Conservation (phyloP, 176 grass and related monocot genomes). For the Alloteropsis semialata region DNA sequence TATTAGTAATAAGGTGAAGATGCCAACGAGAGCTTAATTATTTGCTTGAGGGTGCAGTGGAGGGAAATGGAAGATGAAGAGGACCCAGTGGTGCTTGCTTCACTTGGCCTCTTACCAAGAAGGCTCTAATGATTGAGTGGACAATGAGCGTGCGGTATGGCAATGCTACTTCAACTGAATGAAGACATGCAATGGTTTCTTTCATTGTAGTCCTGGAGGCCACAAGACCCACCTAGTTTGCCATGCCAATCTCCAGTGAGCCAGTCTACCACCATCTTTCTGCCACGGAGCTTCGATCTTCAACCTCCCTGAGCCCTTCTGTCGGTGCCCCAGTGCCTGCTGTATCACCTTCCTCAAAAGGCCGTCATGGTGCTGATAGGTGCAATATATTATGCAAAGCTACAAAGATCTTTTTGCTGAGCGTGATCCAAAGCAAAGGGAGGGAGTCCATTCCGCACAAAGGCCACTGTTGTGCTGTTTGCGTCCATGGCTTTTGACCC, state of each 20-base stretch:
- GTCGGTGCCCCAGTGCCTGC: background rate
- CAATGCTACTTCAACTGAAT: background rate
- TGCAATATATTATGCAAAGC: conserved; percentile 1
- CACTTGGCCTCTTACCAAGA: background rate
- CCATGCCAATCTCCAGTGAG: background rate
- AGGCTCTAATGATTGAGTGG: conserved; percentile 21
- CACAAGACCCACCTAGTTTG: background rate
- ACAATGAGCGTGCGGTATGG: background rate
- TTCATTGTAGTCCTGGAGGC: background rate
- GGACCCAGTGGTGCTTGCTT: background rate
- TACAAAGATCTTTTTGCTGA: conserved; percentile 13
- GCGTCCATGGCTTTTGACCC: conserved; percentile 39
- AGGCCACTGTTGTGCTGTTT: conserved; percentile 24
- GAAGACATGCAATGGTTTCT: background rate
- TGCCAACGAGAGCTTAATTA: background rate
- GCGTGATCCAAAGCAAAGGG: conserved; percentile 47
- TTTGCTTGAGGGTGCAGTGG: background rate
- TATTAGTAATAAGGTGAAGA: conserved; percentile 21
- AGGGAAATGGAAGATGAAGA: background rate
- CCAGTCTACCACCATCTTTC: background rate
- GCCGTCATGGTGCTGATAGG: conserved; percentile 8
- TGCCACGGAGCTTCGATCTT: background rate
- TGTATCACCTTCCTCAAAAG: conserved; percentile 9
- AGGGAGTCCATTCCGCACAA: conserved; percentile 21
- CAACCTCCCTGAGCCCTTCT: background rate